These are phyloP conservation scores for Epichloe aotearoae DNA, from an alignment of 2,329 filamentous ascomycete genomes.

Conservation along the genomic window DNA sequence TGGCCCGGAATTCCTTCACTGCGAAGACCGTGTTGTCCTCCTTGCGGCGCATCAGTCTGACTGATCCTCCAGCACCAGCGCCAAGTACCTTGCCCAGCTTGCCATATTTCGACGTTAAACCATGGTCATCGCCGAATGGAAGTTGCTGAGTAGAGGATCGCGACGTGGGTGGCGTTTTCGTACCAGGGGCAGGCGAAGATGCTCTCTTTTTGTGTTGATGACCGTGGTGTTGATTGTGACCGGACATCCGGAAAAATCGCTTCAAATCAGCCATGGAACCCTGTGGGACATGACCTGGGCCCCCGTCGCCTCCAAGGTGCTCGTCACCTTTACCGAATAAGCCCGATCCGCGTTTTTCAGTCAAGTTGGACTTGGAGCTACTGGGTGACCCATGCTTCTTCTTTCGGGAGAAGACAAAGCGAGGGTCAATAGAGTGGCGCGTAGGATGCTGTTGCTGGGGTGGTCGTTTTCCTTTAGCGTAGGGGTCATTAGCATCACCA, in stretches of 20 bases:
- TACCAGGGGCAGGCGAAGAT: slow-evolving; percentile 44
- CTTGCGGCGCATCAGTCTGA: slow-evolving; percentile 84
- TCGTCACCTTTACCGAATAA: slow-evolving; percentile 23
- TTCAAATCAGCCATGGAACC: slow-evolving; percentile 91
- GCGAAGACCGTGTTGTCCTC: slow-evolving; percentile 91
- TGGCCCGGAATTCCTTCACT: slow-evolving; percentile 89
- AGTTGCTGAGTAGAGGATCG: slow-evolving; percentile 45
- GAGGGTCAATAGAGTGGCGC: slow-evolving; percentile 53
- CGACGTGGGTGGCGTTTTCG: slow-evolving; percentile 32
- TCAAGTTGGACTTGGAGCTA: slow-evolving; percentile 37
- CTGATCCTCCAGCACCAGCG: slow-evolving; percentile 86
- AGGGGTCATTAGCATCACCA: slow-evolving; percentile 76
- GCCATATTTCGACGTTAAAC: slow-evolving; percentile 80
- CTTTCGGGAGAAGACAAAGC: slow-evolving; percentile 72
- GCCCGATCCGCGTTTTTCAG: slow-evolving; percentile 41
- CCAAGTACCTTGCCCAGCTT: slow-evolving; percentile 91
- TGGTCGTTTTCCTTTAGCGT: slow-evolving; percentile 67
- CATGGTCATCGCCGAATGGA: slow-evolving; percentile 90
- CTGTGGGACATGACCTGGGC: slow-evolving; percentile 25
- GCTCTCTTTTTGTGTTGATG: slow-evolving; percentile 61
- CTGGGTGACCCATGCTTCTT: slow-evolving; percentile 51
- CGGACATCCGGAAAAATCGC: slow-evolving; percentile 82
- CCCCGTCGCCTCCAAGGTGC: slow-evolving; percentile 14
- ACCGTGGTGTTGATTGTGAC: slow-evolving; percentile 47
- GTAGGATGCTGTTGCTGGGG: slow-evolving; percentile 53